Conservation (phyloP, 1,284 basidiomycete species). For the Coriolopsis trogii region DNA sequence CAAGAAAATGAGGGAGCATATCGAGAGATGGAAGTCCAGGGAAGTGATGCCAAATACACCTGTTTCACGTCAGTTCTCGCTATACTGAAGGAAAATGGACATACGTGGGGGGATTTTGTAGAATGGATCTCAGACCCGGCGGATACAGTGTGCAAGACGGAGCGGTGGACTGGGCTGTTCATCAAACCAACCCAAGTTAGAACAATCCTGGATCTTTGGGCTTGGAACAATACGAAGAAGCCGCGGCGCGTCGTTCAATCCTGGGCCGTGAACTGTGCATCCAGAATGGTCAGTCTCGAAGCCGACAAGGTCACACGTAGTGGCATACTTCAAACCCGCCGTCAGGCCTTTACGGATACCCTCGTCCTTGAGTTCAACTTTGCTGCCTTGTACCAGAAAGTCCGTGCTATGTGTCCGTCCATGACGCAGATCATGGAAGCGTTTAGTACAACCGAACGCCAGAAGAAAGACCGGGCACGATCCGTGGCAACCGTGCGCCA, state of each 20-base stretch:
- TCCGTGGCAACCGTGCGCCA: not conserved
- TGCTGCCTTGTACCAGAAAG: not conserved
- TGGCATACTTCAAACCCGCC: not conserved
- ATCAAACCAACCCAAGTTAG: not conserved
- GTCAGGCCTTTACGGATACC: not conserved
- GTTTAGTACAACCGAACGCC: slow-evolving; percentile 6
- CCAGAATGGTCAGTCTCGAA: not conserved
- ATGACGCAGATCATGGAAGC: not conserved
- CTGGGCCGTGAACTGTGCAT: not conserved
- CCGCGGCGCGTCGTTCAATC: not conserved
- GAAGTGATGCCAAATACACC: not conserved
- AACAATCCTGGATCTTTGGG: not conserved
- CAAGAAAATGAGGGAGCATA: too few species aligned
- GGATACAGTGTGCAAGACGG: not conserved
- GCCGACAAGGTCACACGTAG: not conserved
- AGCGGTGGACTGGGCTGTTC: not conserved
- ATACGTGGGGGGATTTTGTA: not conserved
- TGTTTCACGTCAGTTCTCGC: not conserved
- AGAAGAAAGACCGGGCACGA: not conserved
- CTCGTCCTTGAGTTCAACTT: slow-evolving; percentile 2
- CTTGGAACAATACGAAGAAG: not conserved
- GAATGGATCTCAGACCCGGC: not conserved
- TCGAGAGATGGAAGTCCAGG: too few species aligned
- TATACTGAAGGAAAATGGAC: not conserved
- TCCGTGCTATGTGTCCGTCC: slow-evolving; percentile 1